A percentile compares a stretch with the other conserved stretches of the same genome.
phyloP scores from a whole-genome alignment of 257 asterid genomes.

The Solanum infundibuliforme region DNA sequence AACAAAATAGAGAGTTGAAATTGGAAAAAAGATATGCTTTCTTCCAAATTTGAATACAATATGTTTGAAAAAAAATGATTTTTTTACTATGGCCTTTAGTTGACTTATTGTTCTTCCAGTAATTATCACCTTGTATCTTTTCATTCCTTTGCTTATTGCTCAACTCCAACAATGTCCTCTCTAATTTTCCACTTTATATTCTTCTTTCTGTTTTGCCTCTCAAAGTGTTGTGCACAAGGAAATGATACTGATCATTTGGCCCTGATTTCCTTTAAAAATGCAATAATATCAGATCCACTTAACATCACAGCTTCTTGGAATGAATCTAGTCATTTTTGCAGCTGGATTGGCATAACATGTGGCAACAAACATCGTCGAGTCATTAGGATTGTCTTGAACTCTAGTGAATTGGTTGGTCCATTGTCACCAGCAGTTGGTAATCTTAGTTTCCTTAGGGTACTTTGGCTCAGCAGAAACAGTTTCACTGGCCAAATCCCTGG shows the following conservation, averaged over 20 bases:
- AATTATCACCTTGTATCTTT: neutral
- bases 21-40: neutral
- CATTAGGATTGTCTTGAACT: neutral
- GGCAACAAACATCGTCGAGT: neutral
- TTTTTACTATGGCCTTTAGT: neutral
- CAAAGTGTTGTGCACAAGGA: neutral
- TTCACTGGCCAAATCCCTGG: neutral
- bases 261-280: neutral
- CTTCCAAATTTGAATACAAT: neutral
- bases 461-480: neutral
- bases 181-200: neutral
- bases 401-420: neutral
- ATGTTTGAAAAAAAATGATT: neutral
- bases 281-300: neutral
- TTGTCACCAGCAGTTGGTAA: conserved; percentile 1
- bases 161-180: neutral
- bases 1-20: neutral
- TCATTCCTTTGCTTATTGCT: neutral
- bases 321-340: neutral
- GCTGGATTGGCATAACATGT: neutral
- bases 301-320: neutral
- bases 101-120: neutral
- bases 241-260: neutral
- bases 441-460: neutral
- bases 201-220: neutral